Base-by-base conservation (phyloP, 495 filamentous ascomycete species). In the Aspergillus panamensis region DNA sequence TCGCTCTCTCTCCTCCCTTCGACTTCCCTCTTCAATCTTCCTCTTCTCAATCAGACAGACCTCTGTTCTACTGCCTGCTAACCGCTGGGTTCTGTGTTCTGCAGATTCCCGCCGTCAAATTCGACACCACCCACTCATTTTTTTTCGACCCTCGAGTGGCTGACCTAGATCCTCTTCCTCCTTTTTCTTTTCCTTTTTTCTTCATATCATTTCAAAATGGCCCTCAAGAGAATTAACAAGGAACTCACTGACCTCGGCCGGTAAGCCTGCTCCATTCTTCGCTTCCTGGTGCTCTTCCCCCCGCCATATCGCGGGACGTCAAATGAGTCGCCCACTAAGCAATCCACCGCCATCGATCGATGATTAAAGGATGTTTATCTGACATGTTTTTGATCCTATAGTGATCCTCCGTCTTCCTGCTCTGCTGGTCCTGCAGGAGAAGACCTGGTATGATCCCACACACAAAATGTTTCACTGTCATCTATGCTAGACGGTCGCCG, bases 141-240 rank as follows among this genome's bases (percentile, higher is more conserved):
- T 60, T 62, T 65, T 59, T 56, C 61, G 51, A 53, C 17, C 30
- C 45, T 54, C 57, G 51, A 58, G 30, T 56, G 52, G 53, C 56
- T 59, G 47, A 44, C 50, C 40, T 35, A 55, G 39, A 39, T 50
- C 44, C 19, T 45, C 31, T 33, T 42, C 47, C 55, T 35, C 53
- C 39, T 50, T 52, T 54, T 44, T 55, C 51, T 48, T 21, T 49
- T 29, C 45, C 40, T 43, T 59, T 59, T 43, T 55, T 55, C 65
- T n/a, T 58, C 29, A 45, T 37, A 47, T 52, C 8, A 62, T 71
- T 63, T 76, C 61, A 73, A 67, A 66, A 98, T 98, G 94, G 94
- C 94, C 79, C 87, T 98, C 72, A 98, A 98, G 90, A 85, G 94
- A 76, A 98, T 98, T 81, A 97, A 96, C 86, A 98, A 97, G 87